Percentiles rank a stretch among this genome's conserved stretches.
Conservation (phyloP, 129 eudicot species). For the Smallanthus sonchifolius region DNA sequence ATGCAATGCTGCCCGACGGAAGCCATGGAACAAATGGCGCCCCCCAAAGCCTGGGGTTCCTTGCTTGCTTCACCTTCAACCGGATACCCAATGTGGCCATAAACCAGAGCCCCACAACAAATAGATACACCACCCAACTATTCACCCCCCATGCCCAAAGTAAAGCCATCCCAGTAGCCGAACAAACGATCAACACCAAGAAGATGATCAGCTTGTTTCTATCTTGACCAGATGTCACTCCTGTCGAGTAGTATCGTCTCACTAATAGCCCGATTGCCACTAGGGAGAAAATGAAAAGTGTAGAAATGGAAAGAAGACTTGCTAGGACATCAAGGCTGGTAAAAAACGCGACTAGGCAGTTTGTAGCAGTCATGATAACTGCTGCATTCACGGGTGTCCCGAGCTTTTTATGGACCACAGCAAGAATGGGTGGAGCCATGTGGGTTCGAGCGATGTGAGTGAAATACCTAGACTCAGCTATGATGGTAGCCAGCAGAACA, state of each 20-base stretch:
- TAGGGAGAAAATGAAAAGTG: conserved; percentile 53
- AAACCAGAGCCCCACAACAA: conserved; percentile 38
- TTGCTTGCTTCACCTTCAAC: conserved; percentile 35
- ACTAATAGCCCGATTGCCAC: conserved; percentile 63
- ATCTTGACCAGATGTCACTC: conserved; percentile 40
- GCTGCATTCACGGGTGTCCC: conserved; percentile 80
- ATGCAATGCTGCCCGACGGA: conserved; percentile 50
- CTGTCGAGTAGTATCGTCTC: conserved; percentile 55
- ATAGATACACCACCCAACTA: conserved; percentile 29
- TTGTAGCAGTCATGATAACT: conserved; percentile 46
- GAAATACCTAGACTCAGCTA: conserved; percentile 70
- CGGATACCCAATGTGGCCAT: conserved; percentile 39
- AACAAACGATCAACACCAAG: conserved; percentile 36
- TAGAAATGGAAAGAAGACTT: conserved; percentile 60
- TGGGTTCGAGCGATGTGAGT: conserved; percentile 78
- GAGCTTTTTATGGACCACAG: conserved; percentile 46
- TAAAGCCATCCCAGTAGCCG: conserved; percentile 34
- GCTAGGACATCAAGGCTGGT: conserved; percentile 55
- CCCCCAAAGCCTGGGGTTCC: conserved; percentile 58
- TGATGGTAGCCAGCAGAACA: conserved; percentile 47
- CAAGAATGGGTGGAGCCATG: conserved; percentile 65
- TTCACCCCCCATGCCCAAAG: conserved; percentile 38
- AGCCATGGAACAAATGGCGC: conserved; percentile 71
- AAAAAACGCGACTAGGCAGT: conserved; percentile 57
- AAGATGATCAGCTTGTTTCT: conserved; percentile 43